Base-by-base conservation (phyloP, 108 stramenopile species). In the Cylindrotheca fusiformis region DNA sequence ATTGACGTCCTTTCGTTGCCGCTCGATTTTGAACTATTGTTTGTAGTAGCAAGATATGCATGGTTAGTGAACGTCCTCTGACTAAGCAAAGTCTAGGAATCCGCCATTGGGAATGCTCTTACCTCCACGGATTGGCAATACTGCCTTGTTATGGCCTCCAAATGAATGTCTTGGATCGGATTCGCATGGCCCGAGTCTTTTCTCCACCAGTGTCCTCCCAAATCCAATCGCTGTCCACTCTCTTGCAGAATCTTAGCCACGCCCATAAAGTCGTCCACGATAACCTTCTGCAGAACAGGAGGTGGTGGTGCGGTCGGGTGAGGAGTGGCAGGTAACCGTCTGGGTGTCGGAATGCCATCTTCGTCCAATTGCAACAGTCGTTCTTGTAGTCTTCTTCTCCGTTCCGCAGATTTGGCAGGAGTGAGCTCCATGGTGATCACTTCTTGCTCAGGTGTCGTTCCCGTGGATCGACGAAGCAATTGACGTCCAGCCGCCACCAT, bases 51-150 rank as follows among this genome's bases (percentile, higher is more conserved):
- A 2, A 27, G 46, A 29, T 2, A 24, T 18, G 20, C 18, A 62
- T 12, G 21, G 26, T n/a, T n/a, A n/a, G n/a, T n/a, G n/a, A n/a
- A n/a, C n/a, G n/a, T n/a, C n/a, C n/a, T n/a, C n/a, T n/a, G 23
- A 50, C 8, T 20, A 32, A 48, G 36, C 0, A 48, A 18, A 25
- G 48, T 8, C 27, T 27, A 31, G 46, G 4, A 62, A 49, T 25
- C 25, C 25, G 53, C 2, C 2, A 55, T 4, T 1, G 4, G 36
- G 26, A 1, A 28, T 19, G n/a, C n/a, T n/a, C n/a, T n/a, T n/a
- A n/a, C n/a, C n/a, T 58, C 90, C 14, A 87, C 84, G 2, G 55
- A 71, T 31, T 83, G 68, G 52, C 90, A 91, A 72, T 91, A 91
- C 10, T 85, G 85, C 48, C 67, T 54, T 22, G 87, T 75, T 74